Percentiles rank a stretch among this genome's conserved stretches.
phyloP scores from a whole-genome alignment of 352 stramenopile genomes.

The Blastocystis sp. region DNA sequence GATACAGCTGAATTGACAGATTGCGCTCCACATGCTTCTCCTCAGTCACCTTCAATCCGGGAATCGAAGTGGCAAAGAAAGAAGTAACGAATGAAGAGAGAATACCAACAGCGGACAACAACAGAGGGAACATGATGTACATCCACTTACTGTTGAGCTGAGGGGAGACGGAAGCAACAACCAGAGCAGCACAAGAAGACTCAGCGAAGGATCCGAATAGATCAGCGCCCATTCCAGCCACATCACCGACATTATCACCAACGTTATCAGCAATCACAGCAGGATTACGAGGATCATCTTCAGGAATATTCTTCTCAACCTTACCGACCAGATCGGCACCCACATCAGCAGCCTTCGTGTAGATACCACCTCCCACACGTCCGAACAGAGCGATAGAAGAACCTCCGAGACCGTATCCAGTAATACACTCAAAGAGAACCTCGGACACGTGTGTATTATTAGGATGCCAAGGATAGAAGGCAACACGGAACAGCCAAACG shows the following conservation, averaged over 20 bases:
- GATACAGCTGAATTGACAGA: conserved; percentile 95
- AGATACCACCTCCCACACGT: conserved; percentile 97
- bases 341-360: conserved; percentile 98
- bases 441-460: conserved; percentile 72
- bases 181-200: conserved; percentile 92
- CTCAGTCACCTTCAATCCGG: conserved; percentile 79
- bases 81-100: conserved; percentile 90
- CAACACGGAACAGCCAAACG: conserved; percentile 79
- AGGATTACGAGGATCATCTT: conserved; percentile 98
- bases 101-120: conserved; percentile 92
- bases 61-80: conserved; percentile 95
- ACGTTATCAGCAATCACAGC: conserved; percentile 99
- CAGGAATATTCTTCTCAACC: conserved; percentile 95
- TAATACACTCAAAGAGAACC: conserved; percentile 90
- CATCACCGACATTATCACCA: conserved; percentile 98
- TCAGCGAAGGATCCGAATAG: conserved; percentile 98
- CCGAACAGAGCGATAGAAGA: conserved; percentile 98
- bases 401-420: conserved; percentile 93
- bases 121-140: conserved; percentile 90
- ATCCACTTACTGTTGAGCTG: conserved; percentile 86
- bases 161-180: conserved; percentile 87
- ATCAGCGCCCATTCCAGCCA: conserved; percentile 98
- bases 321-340: conserved; percentile 98
- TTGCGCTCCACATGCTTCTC: conserved; percentile 92
- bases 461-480: conserved; percentile 67